Evolutionary conservation across 805 yeast species (phyloP).

Genomic region (Clavispora asparagi): DNA sequence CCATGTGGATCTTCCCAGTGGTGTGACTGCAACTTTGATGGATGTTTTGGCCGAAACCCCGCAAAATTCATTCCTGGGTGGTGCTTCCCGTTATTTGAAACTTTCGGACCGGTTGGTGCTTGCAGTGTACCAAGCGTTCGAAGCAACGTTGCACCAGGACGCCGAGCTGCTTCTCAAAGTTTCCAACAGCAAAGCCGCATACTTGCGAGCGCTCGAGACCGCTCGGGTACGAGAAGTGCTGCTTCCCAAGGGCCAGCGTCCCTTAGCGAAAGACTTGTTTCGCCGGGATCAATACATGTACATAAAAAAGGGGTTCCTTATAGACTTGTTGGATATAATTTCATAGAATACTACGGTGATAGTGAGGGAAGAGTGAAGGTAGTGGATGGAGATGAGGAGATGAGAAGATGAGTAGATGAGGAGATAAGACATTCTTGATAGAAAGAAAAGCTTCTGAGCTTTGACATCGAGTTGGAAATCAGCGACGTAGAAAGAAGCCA

Average conservation of each 20-base stretch:
- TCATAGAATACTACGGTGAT: neutral
- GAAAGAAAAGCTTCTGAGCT: too few relatives aligned
- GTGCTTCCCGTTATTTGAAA: slow-evolving; percentile 6
- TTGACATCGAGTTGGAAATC: too few relatives aligned
- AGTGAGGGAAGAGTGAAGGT: too few relatives aligned
- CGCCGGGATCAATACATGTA: slow-evolving; percentile 1
- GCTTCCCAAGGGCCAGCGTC: neutral
- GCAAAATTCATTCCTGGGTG: neutral
- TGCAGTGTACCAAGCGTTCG: slow-evolving; percentile 3
- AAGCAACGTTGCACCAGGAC: neutral
- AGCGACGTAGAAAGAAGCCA: too few relatives aligned
- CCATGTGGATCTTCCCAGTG: slow-evolving; percentile 7
- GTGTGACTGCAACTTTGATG: slow-evolving; percentile 3
- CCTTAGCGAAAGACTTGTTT: neutral
- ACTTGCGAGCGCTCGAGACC: neutral
- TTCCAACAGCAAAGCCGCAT: neutral
- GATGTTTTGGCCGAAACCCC: slow-evolving; percentile 1
- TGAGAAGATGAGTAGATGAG: too few relatives aligned
- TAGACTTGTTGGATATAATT: slow-evolving; percentile 1
- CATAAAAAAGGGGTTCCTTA: slow-evolving; percentile 2
- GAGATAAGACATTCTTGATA: too few relatives aligned
- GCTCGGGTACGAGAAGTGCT: neutral
- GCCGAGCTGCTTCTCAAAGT: neutral
- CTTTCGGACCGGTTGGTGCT: slow-evolving; percentile 11
- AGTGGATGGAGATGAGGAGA: neutral